Evolutionary conservation across 164 flowering plant species (phyloP).

Genomic region (Vitis rupestris): DNA sequence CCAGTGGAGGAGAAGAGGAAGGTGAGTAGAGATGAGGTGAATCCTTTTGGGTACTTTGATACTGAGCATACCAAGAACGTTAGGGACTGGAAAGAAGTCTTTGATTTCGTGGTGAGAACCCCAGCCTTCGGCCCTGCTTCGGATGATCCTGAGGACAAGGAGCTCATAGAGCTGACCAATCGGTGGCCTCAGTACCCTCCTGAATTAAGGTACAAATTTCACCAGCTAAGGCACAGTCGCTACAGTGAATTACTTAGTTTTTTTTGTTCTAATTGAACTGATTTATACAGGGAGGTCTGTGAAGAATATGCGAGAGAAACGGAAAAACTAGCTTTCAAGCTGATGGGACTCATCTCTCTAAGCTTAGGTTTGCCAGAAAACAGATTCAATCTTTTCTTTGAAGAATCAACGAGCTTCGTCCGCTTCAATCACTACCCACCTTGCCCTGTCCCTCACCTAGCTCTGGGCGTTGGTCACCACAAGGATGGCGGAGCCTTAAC

Average conservation of each 20-base stretch:
- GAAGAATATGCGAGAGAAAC: conserved; percentile 33
- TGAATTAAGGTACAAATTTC: conserved; percentile 28
- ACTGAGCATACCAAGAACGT: conserved; percentile 55
- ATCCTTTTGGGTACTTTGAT: conserved; percentile 43
- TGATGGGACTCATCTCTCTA: conserved; percentile 35
- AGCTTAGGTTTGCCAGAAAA: conserved; percentile 36
- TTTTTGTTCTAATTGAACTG: neutral
- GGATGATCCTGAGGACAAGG: conserved; percentile 26
- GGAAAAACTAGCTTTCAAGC: conserved; percentile 28
- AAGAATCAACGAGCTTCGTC: conserved; percentile 28
- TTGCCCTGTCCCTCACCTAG: conserved; percentile 46
- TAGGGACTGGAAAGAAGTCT: conserved; percentile 65
- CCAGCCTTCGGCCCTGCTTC: conserved; percentile 34
- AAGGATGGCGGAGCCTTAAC: conserved; percentile 41
- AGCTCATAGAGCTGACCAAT: conserved; percentile 20
- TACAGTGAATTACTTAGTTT: neutral
- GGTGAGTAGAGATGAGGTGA: conserved; percentile 36
- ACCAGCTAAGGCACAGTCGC: too few relatives aligned
- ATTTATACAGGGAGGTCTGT: conserved; percentile 26
- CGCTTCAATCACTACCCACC: conserved; percentile 50
- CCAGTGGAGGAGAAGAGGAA: conserved; percentile 47
- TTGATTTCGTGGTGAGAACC: conserved; percentile 27
- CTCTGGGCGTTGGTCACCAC: conserved; percentile 45
- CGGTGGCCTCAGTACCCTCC: conserved; percentile 41
- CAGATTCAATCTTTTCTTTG: conserved; percentile 28